These are phyloP conservation scores for Turnera subulata DNA, from an alignment of 345 rosid species.

Conservation along the genomic window DNA sequence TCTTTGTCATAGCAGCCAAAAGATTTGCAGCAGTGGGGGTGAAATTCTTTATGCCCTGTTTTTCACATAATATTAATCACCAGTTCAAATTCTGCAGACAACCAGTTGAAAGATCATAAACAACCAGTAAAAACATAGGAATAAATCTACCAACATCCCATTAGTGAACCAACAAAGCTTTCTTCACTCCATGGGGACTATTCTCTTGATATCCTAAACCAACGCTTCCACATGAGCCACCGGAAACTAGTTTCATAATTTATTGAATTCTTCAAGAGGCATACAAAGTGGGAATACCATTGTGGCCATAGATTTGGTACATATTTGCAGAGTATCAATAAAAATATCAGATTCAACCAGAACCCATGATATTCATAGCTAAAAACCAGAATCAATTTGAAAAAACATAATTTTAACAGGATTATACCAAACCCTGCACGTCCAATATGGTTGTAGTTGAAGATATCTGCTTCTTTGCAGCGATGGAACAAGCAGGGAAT, in stretches of 20 bases:
- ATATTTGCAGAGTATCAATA: background rate
- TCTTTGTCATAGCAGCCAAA: conserved; percentile 67
- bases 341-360: conserved; percentile 8
- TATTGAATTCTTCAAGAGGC: background rate
- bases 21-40: conserved; percentile 80
- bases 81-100: conserved; percentile 22
- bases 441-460: conserved; percentile 87
- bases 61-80: conserved; percentile 20
- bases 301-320: background rate
- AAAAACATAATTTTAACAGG: conserved; percentile 3
- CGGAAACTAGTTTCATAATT: background rate
- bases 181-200: background rate
- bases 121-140: background rate
- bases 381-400: conserved; percentile 4
- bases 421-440: conserved; percentile 82
- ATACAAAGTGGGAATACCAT: background rate
- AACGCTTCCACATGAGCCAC: background rate
- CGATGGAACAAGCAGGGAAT: conserved; percentile 90
- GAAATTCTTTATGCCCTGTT: conserved; percentile 90
- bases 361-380: background rate
- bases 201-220: background rate
- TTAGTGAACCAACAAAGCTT: background rate
- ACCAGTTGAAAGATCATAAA: conserved; percentile 3
- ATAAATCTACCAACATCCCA: conserved; percentile 4
- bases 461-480: conserved; percentile 70